Base-by-base conservation (phyloP, 352 stramenopile genomes). In the Nothophytophthora sp. region DNA sequence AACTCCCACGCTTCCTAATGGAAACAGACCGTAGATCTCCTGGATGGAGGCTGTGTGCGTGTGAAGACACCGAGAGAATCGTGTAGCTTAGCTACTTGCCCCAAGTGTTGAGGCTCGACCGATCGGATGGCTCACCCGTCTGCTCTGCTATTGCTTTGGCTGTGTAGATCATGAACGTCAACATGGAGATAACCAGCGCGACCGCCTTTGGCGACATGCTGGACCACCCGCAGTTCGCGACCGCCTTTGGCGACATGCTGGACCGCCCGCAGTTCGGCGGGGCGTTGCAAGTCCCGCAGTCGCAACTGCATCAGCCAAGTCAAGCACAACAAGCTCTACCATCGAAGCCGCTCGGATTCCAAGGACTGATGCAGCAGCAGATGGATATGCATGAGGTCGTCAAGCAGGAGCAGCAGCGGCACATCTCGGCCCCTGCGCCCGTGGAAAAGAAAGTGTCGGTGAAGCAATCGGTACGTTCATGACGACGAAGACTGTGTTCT, bases 91-190 rank as follows among this genome's bases (percentile, higher is more conserved):
- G 25, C 40, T 12, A 19, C 9, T 16, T 23, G 6, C 23, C 24
- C 19, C 15, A 24, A 30, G 13, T 39, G n/a, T 5, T 16, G 20
- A 41, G 22, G 20, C 20, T 41, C 15, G 11, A n/a, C n/a, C 25
- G 43, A 40, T 29, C 5, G 23, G 47, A 60, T 44, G 45, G 70
- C 63, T 73, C 50, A 73, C 63, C 56, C 55, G 39, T 47, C 4
- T 58, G 55, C 55, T 68, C 12, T 72, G 51, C 42, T 35, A 44
- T 55, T 25, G 45, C 64, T 58, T 22, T 69, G 29, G 22, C 48
- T 60, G 29, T 39, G 48, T 67, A 71, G 56, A 71, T 45, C 38
- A 71, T 75, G 65, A 75, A 75, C 60, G 46, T 71, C 50, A 63
- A 75, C 42, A 65, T 75, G 65, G 60, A 75, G 44, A 56, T 32